A percentile compares a stretch with the other conserved stretches of the same genome.
These are phyloP conservation scores for Knoxia roxburghii DNA, from an alignment of 257 asterid species.

Conservation along the genomic window DNA sequence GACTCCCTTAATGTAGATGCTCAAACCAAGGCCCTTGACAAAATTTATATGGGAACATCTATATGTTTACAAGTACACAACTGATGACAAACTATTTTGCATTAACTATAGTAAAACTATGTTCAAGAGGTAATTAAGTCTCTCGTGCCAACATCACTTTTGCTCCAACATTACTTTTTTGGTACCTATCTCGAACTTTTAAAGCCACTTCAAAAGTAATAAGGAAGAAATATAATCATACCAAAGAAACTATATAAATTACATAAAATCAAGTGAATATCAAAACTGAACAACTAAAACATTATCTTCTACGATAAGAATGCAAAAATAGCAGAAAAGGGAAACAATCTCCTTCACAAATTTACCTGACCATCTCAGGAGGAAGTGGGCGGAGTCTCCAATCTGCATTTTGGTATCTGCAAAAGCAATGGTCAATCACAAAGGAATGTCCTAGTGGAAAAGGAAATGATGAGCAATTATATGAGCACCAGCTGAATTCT, in stretches of 20 bases:
- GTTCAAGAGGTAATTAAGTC: background rate
- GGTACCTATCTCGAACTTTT: too few relatives aligned
- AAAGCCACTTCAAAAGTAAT: too few relatives aligned
- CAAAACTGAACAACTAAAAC: background rate
- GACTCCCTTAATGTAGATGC: background rate
- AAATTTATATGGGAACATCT: background rate
- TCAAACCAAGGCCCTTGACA: background rate
- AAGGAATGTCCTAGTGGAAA: background rate
- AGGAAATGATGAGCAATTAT: background rate
- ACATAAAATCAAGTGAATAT: background rate
- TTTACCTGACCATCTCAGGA: slow-evolving; percentile 70
- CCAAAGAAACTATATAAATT: too few relatives aligned
- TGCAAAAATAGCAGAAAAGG: background rate
- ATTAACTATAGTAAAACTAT: background rate
- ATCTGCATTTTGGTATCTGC: slow-evolving; percentile 98
- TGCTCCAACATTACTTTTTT: too few relatives aligned
- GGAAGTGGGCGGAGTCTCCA: slow-evolving; percentile 99
- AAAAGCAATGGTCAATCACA: slow-evolving; percentile 22
- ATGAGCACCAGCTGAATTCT: background rate
- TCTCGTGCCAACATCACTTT: too few relatives aligned
- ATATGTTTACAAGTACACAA: background rate
- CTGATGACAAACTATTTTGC: background rate
- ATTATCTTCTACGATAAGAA: background rate
- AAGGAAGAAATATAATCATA: too few relatives aligned
- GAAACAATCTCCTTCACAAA: slow-evolving; percentile 2